Evolutionary conservation across 73 alveolate genomes (phyloP), one percentile per base, ranked within the genome.

Genomic region (Halteria grandinella): DNA sequence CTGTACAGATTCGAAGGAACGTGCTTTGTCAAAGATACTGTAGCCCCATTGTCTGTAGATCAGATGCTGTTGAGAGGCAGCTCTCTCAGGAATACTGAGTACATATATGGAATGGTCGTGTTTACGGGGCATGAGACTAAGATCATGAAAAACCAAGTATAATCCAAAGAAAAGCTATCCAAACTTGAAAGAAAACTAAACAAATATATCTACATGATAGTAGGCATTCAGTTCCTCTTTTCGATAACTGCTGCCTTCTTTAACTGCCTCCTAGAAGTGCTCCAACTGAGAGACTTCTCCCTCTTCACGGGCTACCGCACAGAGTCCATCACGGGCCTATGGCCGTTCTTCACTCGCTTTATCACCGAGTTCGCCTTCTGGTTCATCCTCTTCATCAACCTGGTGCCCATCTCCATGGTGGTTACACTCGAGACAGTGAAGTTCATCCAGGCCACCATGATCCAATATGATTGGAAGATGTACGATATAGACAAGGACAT

Each of bases 121-220:
- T 95, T 90, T 52, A 83, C 98, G 3, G 99, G 99, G 44, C 94
- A 88, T 72, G 97, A 94, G 54, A 91, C 98, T 14, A 94, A 94
- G 79, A 91, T 94, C 14, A 94, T 94, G 98, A 89, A 75, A 70
- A 89, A 89, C 62, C 75, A 90, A 0, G 73, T 66, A 41, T 76
- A 79, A n/a, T 82, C 93, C 21, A 60, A 82, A 45, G 86, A 85
- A 20, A 89, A 89, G 62, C 51, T 66, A 14, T 83, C 96, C 12
- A 82, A 83, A 69, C 45, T 89, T 44, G 89, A 83, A 69, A 64
- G 66, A 66, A 82, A 74, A 32, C 83, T 86, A 76, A 87, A 79
- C 62, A 83, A 47, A 12, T 90, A 89, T 59, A 94, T 96, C 24
- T 45, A 83, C 51, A 71, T 79, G 80, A 89, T 96, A 17, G 80